Conservation (phyloP, 495 filamentous ascomycete genomes). For the Lophiostoma macrostomum region DNA sequence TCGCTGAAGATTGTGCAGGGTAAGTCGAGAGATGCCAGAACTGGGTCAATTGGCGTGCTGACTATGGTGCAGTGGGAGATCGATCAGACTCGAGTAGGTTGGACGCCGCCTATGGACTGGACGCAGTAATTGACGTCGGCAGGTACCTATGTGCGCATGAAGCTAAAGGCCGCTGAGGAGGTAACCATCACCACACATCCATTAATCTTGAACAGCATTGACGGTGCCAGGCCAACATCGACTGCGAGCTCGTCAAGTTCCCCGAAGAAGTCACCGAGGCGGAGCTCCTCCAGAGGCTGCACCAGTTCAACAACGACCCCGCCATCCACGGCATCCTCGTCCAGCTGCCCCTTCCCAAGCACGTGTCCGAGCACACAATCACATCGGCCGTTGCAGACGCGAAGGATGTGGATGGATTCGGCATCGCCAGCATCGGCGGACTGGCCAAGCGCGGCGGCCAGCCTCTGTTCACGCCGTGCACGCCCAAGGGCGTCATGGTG, state of each 20-base stretch:
- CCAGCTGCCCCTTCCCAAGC: constrained; percentile 82
- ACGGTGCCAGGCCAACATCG: constrained; percentile 70
- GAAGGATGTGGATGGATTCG: constrained; percentile 99
- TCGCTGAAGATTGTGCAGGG: constrained; percentile 90
- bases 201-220: neutral
- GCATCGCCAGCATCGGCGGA: constrained; percentile 88
- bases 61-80: constrained; percentile 63
- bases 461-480: constrained; percentile 89
- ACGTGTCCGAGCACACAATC: constrained; percentile 83
- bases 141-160: constrained; percentile 99
- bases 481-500: constrained; percentile 94
- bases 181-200: constrained; percentile 43
- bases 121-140: constrained; percentile 16
- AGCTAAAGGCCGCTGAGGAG: constrained; percentile 94
- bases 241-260: constrained; percentile 78
- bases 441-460: constrained; percentile 88
- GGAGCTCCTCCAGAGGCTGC: constrained; percentile 80
- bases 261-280: constrained; percentile 76
- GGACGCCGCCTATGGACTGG: neutral
- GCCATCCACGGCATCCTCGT: constrained; percentile 88
- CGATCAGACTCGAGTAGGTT: constrained; percentile 86
- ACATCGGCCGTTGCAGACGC: constrained; percentile 86
- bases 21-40: constrained; percentile 41
- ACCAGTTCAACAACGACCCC: constrained; percentile 80
- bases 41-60: neutral